Percentiles rank a stretch among this genome's conserved stretches.
Conservation (phyloP, 495 filamentous ascomycete genomes). For the Rostrohypoxylon terebratum region DNA sequence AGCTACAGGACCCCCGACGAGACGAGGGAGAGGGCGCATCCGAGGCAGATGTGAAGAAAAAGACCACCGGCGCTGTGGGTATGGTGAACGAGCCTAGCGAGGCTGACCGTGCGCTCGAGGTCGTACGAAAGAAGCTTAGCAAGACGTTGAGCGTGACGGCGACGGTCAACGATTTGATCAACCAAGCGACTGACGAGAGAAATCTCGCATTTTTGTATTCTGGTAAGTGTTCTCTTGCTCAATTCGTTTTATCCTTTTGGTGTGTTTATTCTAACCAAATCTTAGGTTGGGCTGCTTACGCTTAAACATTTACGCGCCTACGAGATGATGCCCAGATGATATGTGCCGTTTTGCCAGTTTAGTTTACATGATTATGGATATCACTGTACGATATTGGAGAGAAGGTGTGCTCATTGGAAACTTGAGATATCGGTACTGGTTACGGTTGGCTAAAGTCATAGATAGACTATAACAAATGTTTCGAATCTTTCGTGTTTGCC, state of each 20-base stretch:
- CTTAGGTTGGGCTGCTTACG: constrained; percentile 45
- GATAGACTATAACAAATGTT: not conserved
- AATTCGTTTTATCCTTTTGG: not conserved
- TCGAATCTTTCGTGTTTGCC: not conserved
- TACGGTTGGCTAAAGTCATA: not conserved
- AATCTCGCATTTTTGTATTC: constrained; percentile 93
- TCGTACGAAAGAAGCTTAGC: constrained; percentile 93
- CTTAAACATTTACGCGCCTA: constrained; percentile 17
- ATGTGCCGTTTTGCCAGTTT: constrained; percentile 3
- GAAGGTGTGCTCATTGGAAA: not conserved
- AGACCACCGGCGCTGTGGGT: constrained; percentile 56
- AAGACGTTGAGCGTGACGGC: constrained; percentile 94
- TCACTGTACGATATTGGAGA: constrained; percentile 5
- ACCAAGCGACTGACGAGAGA: constrained; percentile 91
- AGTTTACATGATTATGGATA: not conserved
- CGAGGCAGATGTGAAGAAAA: constrained; percentile 52
- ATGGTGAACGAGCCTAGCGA: constrained; percentile 82
- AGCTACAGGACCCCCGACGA: constrained; percentile 65
- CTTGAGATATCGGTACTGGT: not conserved
- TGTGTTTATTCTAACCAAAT: not conserved
- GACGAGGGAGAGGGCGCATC: constrained; percentile 47
- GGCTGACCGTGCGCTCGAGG: constrained; percentile 88
- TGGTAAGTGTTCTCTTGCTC: constrained; percentile 65
- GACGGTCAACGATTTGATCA: constrained; percentile 96
- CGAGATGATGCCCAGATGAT: constrained; percentile 32